Base-by-base conservation (phyloP, 768 basidiomycete genomes). In the Hygrophoropsis aurantiaca region DNA sequence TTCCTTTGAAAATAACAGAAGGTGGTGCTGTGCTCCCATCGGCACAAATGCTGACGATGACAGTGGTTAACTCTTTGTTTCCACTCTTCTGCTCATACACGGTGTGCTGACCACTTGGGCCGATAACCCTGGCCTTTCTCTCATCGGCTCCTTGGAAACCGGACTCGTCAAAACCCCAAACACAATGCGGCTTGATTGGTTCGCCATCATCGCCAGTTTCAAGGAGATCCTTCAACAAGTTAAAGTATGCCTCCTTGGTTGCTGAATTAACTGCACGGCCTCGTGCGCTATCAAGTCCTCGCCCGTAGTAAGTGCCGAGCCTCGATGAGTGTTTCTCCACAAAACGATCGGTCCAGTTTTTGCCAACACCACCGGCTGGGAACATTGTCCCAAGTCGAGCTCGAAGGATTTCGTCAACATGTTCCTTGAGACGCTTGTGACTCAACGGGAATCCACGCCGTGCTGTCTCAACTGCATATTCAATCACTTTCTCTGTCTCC, bases 271-370 rank as follows among this genome's bases (percentile, higher is more conserved):
- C 45, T 30, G 49, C 44, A 9, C 15, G 24, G 10, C 48, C 48
- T 16, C 34, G 33, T 11, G 32, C 35, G 38, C 24, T 16, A 38
- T 49, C 42, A 6, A 49, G 42, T n/a, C n/a, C n/a, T n/a, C n/a
- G n/a, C n/a, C n/a, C n/a, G n/a, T n/a, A n/a, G n/a, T n/a, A n/a
- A n/a, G n/a, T n/a, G n/a, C n/a, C n/a, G n/a, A n/a, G n/a, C n/a
- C n/a, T n/a, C n/a, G n/a, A n/a, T 2, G 45, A 41, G 44, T 75
- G 60, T 47, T 59, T 60, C 39, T 53, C 38, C 2, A 65, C 32
- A 34, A 68, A 68, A 18, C 45, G 40, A 8, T 59, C 30, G 2
- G 64, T 65, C 72, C 70, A 75, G 16, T 68, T 58, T 30, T 58
- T 57, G 1, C 73, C 70, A 25, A 74, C 64, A 18, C 71, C 66